Evolutionary conservation across 495 filamentous ascomycete genomes (phyloP).

Genomic region (Podospora bellae-mahoneyi): DNA sequence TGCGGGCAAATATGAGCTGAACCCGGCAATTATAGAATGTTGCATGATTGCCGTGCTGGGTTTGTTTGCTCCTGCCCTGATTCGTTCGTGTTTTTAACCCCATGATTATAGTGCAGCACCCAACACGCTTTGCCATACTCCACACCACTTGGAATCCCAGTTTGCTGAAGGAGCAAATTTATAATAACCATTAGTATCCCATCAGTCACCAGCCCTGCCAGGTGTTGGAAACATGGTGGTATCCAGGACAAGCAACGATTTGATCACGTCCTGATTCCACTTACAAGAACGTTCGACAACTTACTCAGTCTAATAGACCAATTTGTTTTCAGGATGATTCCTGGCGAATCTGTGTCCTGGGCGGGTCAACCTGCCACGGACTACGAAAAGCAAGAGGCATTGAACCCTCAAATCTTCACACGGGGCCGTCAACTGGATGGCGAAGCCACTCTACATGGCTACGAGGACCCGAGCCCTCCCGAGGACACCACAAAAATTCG

Average conservation of each 20-base stretch:
- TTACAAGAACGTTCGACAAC: not conserved
- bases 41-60: not conserved
- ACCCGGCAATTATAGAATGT: not conserved
- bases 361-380: slow-evolving; percentile 24
- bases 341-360: not conserved
- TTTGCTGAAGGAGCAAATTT: not conserved
- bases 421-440: slow-evolving; percentile 21
- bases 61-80: not conserved
- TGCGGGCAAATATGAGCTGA: slow-evolving; percentile 8
- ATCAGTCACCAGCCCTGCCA: not conserved
- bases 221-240: too few relatives aligned
- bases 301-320: not conserved
- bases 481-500: slow-evolving; percentile 31
- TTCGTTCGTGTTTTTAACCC: slow-evolving; percentile 19
- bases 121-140: not conserved
- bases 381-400: slow-evolving; percentile 33
- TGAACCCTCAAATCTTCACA: slow-evolving; percentile 19
- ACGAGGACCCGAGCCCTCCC: slow-evolving; percentile 28
- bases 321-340: not conserved
- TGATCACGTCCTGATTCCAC: not conserved
- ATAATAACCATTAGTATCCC: not conserved
- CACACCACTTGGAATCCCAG: not conserved
- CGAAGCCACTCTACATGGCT: slow-evolving; percentile 30
- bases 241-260: not conserved
- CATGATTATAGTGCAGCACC: slow-evolving; percentile 8